Percentiles rank a stretch among this genome's conserved stretches.
Conservation (phyloP, 1,284 basidiomycete genomes). For the Schizophyllum commune region DNA sequence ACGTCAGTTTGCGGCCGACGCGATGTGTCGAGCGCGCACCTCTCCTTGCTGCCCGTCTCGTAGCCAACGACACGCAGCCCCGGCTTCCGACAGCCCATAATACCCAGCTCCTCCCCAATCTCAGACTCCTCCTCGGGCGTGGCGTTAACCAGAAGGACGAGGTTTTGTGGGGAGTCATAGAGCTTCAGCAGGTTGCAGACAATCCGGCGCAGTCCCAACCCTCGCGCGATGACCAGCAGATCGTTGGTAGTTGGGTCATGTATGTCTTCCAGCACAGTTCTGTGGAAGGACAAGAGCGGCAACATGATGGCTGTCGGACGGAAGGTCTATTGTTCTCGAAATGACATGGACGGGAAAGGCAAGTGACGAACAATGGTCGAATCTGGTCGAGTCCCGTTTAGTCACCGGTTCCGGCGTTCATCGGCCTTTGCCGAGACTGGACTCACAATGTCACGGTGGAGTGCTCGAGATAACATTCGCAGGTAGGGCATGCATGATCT, state of each 20-base stretch:
- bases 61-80: conserved; percentile 81
- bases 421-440: not conserved
- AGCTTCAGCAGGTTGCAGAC: conserved; percentile 86
- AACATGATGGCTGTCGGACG: conserved; percentile 26
- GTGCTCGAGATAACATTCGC: too few species aligned
- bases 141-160: conserved; percentile 87
- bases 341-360: not conserved
- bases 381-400: too few species aligned
- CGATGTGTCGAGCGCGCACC: conserved; percentile 37
- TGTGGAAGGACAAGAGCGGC: conserved; percentile 57
- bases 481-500: too few species aligned
- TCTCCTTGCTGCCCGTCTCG: conserved; percentile 75
- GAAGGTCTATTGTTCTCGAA: not conserved
- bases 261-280: conserved; percentile 53
- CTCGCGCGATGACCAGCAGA: conserved; percentile 79
- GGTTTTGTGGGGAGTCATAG: conserved; percentile 82
- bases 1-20: not conserved
- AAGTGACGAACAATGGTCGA: not conserved
- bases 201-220: conserved; percentile 76
- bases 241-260: conserved; percentile 79
- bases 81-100: conserved; percentile 85
- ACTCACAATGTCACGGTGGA: too few species aligned
- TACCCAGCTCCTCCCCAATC: conserved; percentile 87
- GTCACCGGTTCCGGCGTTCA: not conserved
- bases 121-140: conserved; percentile 82